Evolutionary conservation across 495 filamentous ascomycete genomes (phyloP).

Genomic region (Penicillium antarcticum): DNA sequence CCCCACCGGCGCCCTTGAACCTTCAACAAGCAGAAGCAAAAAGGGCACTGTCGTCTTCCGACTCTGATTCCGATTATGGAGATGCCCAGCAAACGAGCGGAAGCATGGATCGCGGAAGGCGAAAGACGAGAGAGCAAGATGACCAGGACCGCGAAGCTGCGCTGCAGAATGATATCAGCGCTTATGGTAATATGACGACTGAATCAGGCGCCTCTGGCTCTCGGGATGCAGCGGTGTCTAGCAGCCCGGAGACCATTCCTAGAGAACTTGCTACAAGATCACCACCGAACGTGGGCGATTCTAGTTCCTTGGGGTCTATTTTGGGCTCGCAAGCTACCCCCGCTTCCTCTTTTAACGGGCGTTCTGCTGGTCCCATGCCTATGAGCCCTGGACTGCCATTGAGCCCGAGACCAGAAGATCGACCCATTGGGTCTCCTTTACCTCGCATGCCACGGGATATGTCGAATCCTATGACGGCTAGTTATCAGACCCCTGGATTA

Average conservation of each 20-base stretch:
- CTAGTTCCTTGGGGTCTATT: constrained; percentile 35
- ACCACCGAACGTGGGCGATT: constrained; percentile 23
- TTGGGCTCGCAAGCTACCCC: constrained; percentile 29
- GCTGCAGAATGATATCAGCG: constrained; percentile 59
- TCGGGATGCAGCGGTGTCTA: constrained; percentile 9
- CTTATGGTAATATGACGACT: constrained; percentile 61
- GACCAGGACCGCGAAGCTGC: constrained; percentile 72
- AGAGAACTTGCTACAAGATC: constrained; percentile 26
- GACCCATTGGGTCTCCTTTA: constrained; percentile 67
- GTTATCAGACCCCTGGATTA: constrained; percentile 50
- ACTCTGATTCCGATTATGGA: constrained; percentile 82
- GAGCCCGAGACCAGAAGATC: constrained; percentile 83
- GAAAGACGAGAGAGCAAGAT: constrained; percentile 85
- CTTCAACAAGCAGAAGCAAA: constrained; percentile 46
- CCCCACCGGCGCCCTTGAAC: constrained; percentile 81
- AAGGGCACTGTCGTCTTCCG: constrained; percentile 45
- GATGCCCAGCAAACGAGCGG: constrained; percentile 68
- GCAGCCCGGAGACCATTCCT: constrained; percentile 16
- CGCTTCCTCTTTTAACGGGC: constrained; percentile 19
- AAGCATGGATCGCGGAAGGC: constrained; percentile 65
- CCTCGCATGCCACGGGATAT: constrained; percentile 60
- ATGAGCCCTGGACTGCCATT: constrained; percentile 85
- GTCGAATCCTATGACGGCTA: constrained; percentile 52
- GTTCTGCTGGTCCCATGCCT: constrained; percentile 50
- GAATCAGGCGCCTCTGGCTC: constrained; percentile 5